Evolutionary conservation across 805 yeast genomes (phyloP).

Genomic region (Candida krabiensis): DNA sequence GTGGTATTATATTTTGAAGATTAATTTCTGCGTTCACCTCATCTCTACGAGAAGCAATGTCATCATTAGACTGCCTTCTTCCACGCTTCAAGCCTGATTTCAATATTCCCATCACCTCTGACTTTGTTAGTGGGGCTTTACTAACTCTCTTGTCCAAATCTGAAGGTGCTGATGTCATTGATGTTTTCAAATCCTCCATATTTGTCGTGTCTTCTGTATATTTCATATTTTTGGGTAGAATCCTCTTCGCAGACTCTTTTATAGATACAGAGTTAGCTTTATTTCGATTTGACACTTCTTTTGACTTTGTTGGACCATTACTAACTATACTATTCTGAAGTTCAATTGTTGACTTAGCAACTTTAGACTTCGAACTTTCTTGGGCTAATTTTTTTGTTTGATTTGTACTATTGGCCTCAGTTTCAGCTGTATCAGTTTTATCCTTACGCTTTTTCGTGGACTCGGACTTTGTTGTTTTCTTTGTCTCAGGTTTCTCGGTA

Average conservation of each 20-base stretch:
- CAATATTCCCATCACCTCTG: slow-evolving; percentile 16
- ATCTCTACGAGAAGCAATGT: slow-evolving; percentile 24
- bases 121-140: slow-evolving; percentile 10
- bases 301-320: no score
- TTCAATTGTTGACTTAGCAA: not conserved
- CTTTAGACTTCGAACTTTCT: slow-evolving; percentile 3
- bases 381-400: not conserved
- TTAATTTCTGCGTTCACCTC: slow-evolving; percentile 29
- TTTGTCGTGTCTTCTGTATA: no score
- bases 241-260: no score
- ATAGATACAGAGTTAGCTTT: no score
- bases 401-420: not conserved
- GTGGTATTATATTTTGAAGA: slow-evolving; percentile 20
- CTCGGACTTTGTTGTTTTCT: not conserved
- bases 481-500: no score
- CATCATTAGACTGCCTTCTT: slow-evolving; percentile 28
- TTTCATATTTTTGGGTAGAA: no score
- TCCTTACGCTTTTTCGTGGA: not conserved
- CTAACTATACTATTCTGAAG: no score
- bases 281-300: no score
- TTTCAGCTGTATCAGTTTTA: slow-evolving; percentile 1
- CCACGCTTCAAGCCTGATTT: slow-evolving; percentile 20
- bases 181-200: no score
- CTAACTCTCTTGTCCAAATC: no score
- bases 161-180: no score